phyloP scores from a whole-genome alignment of 768 basidiomycete species.

The Russula brevipes region DNA sequence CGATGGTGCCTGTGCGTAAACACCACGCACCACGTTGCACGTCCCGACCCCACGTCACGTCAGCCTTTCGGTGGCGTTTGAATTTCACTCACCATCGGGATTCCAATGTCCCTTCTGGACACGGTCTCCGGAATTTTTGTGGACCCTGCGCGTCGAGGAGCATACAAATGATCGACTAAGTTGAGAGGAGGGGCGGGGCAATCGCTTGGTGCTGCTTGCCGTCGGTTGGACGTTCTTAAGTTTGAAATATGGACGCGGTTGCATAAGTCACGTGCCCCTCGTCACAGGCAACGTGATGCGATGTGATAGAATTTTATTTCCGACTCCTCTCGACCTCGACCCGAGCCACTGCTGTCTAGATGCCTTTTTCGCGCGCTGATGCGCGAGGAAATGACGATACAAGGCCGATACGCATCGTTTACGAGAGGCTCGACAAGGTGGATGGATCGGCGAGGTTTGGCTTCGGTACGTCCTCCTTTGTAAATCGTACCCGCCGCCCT shows the following conservation, averaged over 20 bases:
- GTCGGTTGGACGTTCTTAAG: too few species aligned
- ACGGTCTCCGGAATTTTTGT: too few species aligned
- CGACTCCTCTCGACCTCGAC: background rate
- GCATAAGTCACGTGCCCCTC: too few species aligned
- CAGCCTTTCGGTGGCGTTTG: background rate
- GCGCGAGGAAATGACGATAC: constrained; percentile 35
- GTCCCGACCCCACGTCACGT: background rate
- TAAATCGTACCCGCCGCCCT: background rate
- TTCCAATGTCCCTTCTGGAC: too few species aligned
- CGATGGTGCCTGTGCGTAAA: constrained; percentile 7
- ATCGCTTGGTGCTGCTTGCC: too few species aligned
- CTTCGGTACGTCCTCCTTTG: constrained; percentile 42
- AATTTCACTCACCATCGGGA: too few species aligned
- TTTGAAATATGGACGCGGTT: too few species aligned
- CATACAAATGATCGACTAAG: too few species aligned
- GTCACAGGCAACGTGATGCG: background rate
- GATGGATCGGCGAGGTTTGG: constrained; percentile 74
- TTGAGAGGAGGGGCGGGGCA: too few species aligned
- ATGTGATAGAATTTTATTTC: background rate
- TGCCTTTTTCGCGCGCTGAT: constrained; percentile 32
- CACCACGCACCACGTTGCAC: background rate
- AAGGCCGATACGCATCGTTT: constrained; percentile 42
- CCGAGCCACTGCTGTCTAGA: background rate
- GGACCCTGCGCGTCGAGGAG: too few species aligned
- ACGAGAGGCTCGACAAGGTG: constrained; percentile 60